Evolutionary conservation across 176 grass and related monocot species (phyloP), one percentile per base, ranked within the genome.

Genomic region (Zoysia japonica): DNA sequence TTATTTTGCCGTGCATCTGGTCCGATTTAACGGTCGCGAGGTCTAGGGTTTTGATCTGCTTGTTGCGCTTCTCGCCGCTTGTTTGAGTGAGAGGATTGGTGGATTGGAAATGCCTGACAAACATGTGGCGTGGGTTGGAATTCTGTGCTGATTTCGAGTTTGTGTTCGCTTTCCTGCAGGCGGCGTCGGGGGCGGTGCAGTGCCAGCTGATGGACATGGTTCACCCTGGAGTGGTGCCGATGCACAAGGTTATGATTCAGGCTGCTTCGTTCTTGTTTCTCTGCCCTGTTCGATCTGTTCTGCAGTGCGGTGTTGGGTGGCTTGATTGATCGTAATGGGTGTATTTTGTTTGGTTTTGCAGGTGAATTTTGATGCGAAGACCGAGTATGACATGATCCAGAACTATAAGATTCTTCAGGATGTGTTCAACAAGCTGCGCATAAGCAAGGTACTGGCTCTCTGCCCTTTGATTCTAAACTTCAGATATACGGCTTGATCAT

Each of bases 281-380:
- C 43, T 61, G 55, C 54, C 3, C 54, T 19, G 5, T 38, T 70
- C 39, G 59, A 87, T 75, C 64, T 48, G 54, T 40, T 75, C 1
- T 16, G 9, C 3, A 19, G 5, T 12, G 20, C 39, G 1, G n/a
- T n/a, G 3, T 52, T 54, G 16, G 12, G 8, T 14, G 12, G 28
- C 11, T 53, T 36, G 16, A 36, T 48, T 50, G 64, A 16, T 47
- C 7, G 62, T 67, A 16, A 74, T 37, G 47, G 3, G 8, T 9
- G 69, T 72, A 20, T 65, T 71, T 81, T 47, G 41, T 69, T 48
- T 35, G 37, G 12, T 38, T 72, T 70, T 78, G 60, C 73, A 97
- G 93, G 93, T 97, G 50, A 97, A 97, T 88, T 97, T 97, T 56
- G 93, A 97, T 64, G 93, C 93, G 17, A 97, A 93, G 75, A 93